Base-by-base conservation (phyloP, 805 yeast species). In the Ogataea pilisensis region DNA sequence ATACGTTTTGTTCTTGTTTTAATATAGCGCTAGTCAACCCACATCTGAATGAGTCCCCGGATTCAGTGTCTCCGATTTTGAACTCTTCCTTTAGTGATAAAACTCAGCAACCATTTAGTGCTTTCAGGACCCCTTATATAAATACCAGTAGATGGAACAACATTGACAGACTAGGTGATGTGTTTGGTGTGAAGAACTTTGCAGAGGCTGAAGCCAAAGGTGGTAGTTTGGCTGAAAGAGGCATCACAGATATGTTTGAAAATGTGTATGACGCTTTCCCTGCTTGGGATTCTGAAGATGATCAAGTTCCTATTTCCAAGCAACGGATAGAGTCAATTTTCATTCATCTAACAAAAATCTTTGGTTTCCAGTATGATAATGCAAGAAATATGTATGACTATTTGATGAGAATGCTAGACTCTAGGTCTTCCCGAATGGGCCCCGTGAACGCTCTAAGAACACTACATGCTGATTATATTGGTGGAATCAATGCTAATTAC, bases 391-490 rank as follows among this genome's bases (percentile, higher is more conserved):
- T 82, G 77, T 81, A 73, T 63, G 88, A 81, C 51, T 76, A 77
- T 43, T 57, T 82, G 30, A 63, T 82, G 73, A 65, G 75, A 48
- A 58, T 80, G 45, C 65, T 82, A 29, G 89, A 82, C 50, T 81
- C 88, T 0, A 68, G 89, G 47, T 76, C 88, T 1, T 75, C 87
- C 1, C 68, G 91, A 49, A 72, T 78, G 75, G 68, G 73, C 1
- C 76, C 85, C 0, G 47, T 43, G 4, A 65, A 64, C 19, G 87
- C 90, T 1, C 67, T 84, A 33, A 63, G 66, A 38, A 68, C 84
- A 0, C 51, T 84, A 8, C 90, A 85, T 58, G 81, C 82, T 1
- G 91, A 84, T 56, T 85, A 82, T 53, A 78, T 84, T 53, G 86
- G 88, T 3, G 93, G 91, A 0, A 52, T 69, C 3, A 75, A 79